Evolutionary conservation across 352 stramenopile genomes (phyloP).

Genomic region (Elongisporangium prolatum): DNA sequence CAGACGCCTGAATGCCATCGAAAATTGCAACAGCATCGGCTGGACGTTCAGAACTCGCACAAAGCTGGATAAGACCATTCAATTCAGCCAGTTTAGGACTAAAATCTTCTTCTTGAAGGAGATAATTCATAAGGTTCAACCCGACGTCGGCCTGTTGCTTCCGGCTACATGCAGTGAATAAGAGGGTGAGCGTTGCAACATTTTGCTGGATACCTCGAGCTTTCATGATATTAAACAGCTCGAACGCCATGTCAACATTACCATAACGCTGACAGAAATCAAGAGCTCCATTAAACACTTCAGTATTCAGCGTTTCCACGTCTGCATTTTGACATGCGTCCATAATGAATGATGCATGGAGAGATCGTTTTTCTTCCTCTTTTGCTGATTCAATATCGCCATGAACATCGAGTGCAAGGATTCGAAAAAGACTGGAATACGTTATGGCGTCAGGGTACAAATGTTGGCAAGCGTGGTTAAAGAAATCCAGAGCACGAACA

Average conservation of each 20-base stretch:
- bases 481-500: slow-evolving; percentile 23
- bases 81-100: slow-evolving; percentile 39
- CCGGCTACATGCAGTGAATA: slow-evolving; percentile 52
- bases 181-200: slow-evolving; percentile 41
- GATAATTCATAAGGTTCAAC: slow-evolving; percentile 55
- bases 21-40: slow-evolving; percentile 48
- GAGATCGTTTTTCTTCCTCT: slow-evolving; percentile 15
- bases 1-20: slow-evolving; percentile 38
- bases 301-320: slow-evolving; percentile 23
- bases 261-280: slow-evolving; percentile 53
- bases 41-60: slow-evolving; percentile 36
- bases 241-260: slow-evolving; percentile 39
- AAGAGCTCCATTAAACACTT: slow-evolving; percentile 63
- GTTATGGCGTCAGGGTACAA: slow-evolving; percentile 23
- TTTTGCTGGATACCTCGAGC: slow-evolving; percentile 31
- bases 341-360: slow-evolving; percentile 33
- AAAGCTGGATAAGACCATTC: slow-evolving; percentile 48
- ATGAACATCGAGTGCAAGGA: slow-evolving; percentile 43
- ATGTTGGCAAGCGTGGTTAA: slow-evolving; percentile 5
- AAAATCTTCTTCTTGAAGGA: slow-evolving; percentile 37
- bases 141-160: slow-evolving; percentile 43
- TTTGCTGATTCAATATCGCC: slow-evolving; percentile 10
- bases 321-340: slow-evolving; percentile 40
- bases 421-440: slow-evolving; percentile 47
- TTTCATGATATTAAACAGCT: slow-evolving; percentile 64